Conservation (phyloP, 176 grass and related monocot species). For the Elymus sibiricus region DNA sequence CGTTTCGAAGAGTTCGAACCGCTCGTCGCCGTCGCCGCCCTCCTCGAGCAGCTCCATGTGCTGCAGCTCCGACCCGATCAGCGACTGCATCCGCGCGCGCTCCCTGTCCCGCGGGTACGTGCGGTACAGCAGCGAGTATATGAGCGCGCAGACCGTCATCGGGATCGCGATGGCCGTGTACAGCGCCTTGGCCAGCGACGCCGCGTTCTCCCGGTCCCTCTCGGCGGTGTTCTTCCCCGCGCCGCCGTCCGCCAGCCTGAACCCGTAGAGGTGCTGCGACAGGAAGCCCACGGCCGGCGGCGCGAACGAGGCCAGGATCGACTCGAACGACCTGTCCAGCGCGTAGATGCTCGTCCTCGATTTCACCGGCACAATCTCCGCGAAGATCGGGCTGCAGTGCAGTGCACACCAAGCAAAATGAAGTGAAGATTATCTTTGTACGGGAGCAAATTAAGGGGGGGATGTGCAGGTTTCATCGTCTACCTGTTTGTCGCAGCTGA, state of each 20-base stretch:
- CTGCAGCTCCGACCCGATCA: conserved; percentile 51
- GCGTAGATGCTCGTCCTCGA: conserved; percentile 85
- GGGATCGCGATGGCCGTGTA: conserved; percentile 62
- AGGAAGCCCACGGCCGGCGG: conserved; percentile 61
- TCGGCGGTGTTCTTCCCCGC: conserved; percentile 16
- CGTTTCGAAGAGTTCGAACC: conserved; percentile 38
- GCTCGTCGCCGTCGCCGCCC: neutral
- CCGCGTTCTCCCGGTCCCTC: conserved; percentile 63
- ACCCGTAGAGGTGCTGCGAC: conserved; percentile 65
- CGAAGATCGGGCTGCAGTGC: conserved; percentile 64
- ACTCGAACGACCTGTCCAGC: conserved; percentile 58
- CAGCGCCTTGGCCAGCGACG: conserved; percentile 78
- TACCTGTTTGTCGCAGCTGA: conserved; percentile 50
- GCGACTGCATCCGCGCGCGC: conserved; percentile 53
- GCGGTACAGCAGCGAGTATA: conserved; percentile 69
- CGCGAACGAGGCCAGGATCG: conserved; percentile 74
- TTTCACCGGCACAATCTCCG: conserved; percentile 80
- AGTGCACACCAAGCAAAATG: neutral
- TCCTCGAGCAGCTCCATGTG: conserved; percentile 41
- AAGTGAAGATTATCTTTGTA: neutral
- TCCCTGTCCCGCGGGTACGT: conserved; percentile 75
- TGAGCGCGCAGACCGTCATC: conserved; percentile 51
- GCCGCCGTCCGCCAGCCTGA: conserved; percentile 32
- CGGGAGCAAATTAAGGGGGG: neutral
- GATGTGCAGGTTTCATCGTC: neutral